These are phyloP conservation scores for Capronia coronata DNA, from an alignment of 2,329 filamentous ascomycete species.

Conservation along the genomic window DNA sequence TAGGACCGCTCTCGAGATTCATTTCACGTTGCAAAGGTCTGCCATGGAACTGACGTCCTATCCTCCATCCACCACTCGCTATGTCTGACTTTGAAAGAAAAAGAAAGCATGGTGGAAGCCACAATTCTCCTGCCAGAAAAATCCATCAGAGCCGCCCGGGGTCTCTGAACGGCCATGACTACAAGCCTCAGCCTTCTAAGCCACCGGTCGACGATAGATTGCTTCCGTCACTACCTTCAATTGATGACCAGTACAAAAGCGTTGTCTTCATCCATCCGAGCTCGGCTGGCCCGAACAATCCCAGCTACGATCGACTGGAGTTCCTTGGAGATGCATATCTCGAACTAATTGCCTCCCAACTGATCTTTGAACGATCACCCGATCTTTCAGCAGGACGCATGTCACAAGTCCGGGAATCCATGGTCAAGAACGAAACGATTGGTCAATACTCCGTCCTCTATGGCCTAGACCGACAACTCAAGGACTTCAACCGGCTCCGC, in stretches of 20 bases:
- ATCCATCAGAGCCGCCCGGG: conserved; percentile 1
- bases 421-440: conserved; percentile 76
- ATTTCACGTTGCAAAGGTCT: neutral
- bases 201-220: conserved; percentile 3
- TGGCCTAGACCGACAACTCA: conserved; percentile 59
- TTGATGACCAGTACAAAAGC: conserved; percentile 13
- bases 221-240: conserved; percentile 24
- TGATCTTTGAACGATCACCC: conserved; percentile 68
- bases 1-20: neutral
- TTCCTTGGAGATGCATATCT: conserved; percentile 84
- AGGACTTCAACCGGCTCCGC: conserved; percentile 43
- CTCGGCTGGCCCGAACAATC: conserved; percentile 1
- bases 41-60: neutral
- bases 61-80: neutral
- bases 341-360: conserved; percentile 65
- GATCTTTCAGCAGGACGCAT: conserved; percentile 60
- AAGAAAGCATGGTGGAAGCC: conserved; percentile 4
- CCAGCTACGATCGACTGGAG: conserved; percentile 74
- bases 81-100: conserved; percentile 14
- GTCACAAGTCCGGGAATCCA: conserved; percentile 67
- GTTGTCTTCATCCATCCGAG: conserved; percentile 26
- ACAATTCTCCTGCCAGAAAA: conserved; percentile 3
- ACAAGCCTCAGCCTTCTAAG: neutral
- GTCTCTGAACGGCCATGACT: neutral
- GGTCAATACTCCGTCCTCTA: conserved; percentile 64